These are phyloP conservation scores for Trichoderma citrinoviride DNA, from an alignment of 2,329 filamentous ascomycete genomes.

Conservation along the genomic window DNA sequence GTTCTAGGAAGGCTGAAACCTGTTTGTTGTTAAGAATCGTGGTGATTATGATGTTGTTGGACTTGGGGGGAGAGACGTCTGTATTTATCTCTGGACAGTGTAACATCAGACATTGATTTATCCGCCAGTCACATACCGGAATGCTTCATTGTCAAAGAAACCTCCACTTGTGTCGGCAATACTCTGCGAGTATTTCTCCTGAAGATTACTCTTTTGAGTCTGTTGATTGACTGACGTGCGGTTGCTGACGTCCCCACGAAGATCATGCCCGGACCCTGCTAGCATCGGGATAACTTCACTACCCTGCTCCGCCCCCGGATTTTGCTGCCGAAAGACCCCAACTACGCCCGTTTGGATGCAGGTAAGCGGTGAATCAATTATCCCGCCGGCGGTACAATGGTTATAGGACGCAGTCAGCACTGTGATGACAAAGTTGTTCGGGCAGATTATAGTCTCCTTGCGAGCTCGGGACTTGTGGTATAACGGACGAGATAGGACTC, in stretches of 20 bases:
- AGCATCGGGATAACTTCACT: neutral
- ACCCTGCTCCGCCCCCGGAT: neutral
- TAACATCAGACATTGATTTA: neutral
- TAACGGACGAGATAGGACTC: neutral
- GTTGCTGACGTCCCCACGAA: neutral
- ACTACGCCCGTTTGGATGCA: neutral
- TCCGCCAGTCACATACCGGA: neutral
- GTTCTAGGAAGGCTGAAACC: neutral
- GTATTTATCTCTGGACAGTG: neutral
- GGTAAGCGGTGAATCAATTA: neutral
- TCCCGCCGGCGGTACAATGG: neutral
- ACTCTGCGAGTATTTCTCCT: neutral
- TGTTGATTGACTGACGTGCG: neutral
- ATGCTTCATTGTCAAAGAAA: too few relatives aligned
- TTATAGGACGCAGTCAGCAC: neutral
- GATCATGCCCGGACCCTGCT: neutral
- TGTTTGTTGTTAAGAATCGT: neutral
- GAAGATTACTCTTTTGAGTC: neutral
- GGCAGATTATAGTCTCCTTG: conserved; percentile 2
- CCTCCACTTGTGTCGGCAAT: neutral
- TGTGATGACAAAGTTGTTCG: neutral
- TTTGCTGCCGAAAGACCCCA: neutral
- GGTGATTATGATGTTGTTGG: neutral
- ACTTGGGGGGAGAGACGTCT: neutral
- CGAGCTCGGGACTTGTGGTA: neutral